Base-by-base conservation (phyloP, 495 filamentous ascomycete species). In the Neurospora cerealis region DNA sequence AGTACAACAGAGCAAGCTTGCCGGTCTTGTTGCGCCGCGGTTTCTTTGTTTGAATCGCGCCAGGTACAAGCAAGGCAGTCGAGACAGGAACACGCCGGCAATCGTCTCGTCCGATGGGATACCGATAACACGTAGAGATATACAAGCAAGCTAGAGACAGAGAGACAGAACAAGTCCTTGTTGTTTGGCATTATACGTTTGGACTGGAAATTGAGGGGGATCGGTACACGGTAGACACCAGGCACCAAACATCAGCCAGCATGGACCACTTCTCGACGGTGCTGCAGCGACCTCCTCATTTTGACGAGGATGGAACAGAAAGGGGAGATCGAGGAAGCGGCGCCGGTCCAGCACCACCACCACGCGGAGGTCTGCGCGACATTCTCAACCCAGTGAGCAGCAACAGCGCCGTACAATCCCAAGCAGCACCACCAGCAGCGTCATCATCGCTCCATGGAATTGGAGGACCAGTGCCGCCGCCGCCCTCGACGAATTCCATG, bases 191-290 rank as follows among this genome's bases (percentile, higher is more conserved):
- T 34, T 44, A 48, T 37, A 75, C 39, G n/a, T 71, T 42, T 72
- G 74, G 69, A 70, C 74, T 73, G 73, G 73, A 74, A 70, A 73
- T 37, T 72, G 54, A 44, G 73, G 69, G 76, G 74, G 71, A 78
- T 46, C 62, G 48, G 74, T 73, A 71, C 48, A 40, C n/a, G 34
- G n/a, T 41, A 72, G 69, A 34, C 41, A 54, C 1, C 8, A 34
- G 54, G n/a, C 41, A 54, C 1, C 8, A 34, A 44, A 41, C 48
- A 34, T 7, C 28, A 28, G 13, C 54, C 54, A 34, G 28, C 54
- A 84, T 84, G 82, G 83, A 85, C 72, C 79, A 80, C 69, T 87
- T 85, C 77, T 84, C 85, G 76, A 85, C 81, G 17, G 83, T 85
- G 76, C 79, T 86, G 79, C 83, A 85, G 77, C 81, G 81, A 32